phyloP scores from a whole-genome alignment of 164 flowering plant genomes.

The Tinospora cordifolia region DNA sequence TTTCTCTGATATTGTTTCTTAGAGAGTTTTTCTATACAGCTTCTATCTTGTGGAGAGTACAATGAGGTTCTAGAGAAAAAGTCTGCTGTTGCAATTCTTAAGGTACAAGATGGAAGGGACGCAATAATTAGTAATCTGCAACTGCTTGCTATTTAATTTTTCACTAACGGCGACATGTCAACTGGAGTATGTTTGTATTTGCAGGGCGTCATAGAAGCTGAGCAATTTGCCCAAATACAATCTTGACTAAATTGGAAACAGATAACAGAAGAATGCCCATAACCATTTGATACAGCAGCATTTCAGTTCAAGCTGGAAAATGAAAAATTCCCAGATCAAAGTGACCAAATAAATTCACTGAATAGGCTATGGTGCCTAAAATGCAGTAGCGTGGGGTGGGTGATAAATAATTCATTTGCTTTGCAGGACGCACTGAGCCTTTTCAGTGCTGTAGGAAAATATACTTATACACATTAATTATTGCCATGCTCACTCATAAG shows the following conservation, averaged over 20 bases:
- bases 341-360: no score
- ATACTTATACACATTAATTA: no score
- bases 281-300: no score
- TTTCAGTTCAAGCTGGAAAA: no score
- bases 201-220: constrained; percentile 10
- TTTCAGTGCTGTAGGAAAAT: no score
- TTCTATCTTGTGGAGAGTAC: constrained; percentile 62
- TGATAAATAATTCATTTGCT: no score
- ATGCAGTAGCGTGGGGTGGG: no score
- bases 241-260: neutral
- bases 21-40: constrained; percentile 35
- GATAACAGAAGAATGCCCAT: no score
- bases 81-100: constrained; percentile 68
- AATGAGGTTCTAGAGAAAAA: constrained; percentile 80
- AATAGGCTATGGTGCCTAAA: no score
- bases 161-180: neutral
- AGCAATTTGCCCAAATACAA: neutral
- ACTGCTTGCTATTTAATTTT: neutral
- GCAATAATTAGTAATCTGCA: neutral
- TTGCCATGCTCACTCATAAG: no score
- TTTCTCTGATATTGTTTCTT: neutral
- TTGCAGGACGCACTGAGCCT: no score
- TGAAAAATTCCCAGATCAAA: no score
- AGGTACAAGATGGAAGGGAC: constrained; percentile 37
- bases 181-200: neutral